Evolutionary conservation across 2,329 filamentous ascomycete genomes (phyloP).

Genomic region (Pseudopyrenochaeta lycopersici): DNA sequence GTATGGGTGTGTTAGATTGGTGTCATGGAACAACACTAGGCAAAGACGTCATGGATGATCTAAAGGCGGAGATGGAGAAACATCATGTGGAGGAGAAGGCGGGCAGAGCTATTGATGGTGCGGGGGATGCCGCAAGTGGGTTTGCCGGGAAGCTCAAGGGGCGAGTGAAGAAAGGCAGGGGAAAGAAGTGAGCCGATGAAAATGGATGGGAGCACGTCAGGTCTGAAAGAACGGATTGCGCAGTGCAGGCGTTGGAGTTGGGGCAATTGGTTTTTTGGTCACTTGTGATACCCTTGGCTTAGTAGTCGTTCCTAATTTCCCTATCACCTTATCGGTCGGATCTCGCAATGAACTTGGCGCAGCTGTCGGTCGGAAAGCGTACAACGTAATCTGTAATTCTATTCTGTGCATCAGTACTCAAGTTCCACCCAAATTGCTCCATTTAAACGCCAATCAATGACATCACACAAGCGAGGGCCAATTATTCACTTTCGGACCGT

Average conservation of each 20-base stretch:
- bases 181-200: slow-evolving; percentile 23
- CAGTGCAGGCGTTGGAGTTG: background rate
- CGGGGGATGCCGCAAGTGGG: slow-evolving; percentile 40
- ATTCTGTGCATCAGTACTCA: slow-evolving; percentile 42
- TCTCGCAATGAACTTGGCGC: slow-evolving; percentile 11
- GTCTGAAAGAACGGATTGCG: too few relatives aligned
- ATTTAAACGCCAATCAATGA: slow-evolving; percentile 37
- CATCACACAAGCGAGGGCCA: slow-evolving; percentile 46
- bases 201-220: background rate
- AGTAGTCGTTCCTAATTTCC: slow-evolving; percentile 12
- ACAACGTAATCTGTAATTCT: slow-evolving; percentile 33
- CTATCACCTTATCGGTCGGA: slow-evolving; percentile 6
- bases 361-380: slow-evolving; percentile 24
- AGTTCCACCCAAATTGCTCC: slow-evolving; percentile 29
- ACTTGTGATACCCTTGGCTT: slow-evolving; percentile 9
- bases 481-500: slow-evolving; percentile 50
- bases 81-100: slow-evolving; percentile 59
- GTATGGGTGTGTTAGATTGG: slow-evolving; percentile 65
- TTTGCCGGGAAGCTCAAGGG: slow-evolving; percentile 38
- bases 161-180: slow-evolving; percentile 39
- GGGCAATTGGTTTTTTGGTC: background rate
- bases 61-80: slow-evolving; percentile 65
- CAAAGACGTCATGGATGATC: slow-evolving; percentile 66
- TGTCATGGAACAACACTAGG: slow-evolving; percentile 53
- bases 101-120: slow-evolving; percentile 47